Evolutionary conservation across 495 filamentous ascomycete species (phyloP), one percentile per base, ranked within the genome.

Genomic region (Bacidia gigantensis): DNA sequence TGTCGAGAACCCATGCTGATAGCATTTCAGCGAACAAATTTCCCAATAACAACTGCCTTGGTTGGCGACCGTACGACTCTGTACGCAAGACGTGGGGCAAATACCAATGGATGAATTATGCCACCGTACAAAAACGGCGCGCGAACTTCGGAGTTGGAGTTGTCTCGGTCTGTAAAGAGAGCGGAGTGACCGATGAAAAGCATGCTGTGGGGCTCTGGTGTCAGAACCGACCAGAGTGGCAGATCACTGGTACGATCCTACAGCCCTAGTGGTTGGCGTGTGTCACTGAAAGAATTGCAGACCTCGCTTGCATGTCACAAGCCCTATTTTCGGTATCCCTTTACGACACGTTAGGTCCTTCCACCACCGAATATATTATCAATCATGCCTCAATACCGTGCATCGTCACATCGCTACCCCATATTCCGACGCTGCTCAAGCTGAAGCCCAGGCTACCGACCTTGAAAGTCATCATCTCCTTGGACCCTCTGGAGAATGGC

Each of bases 151-250:
- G 93, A 51, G 85, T 82, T 41, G 92, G 93, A 49, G 67, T 97
- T 48, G 82, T 87, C 43, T 80, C 89, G 66, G 65, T 97, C 60
- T 86, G 94, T 65, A 72, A 83, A 57, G 75, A 78, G 54, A 71
- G 77, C 53, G 84, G 83, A 5, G 71, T 85, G 46, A 71, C 72
- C 9, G 76, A 74, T 26, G 67, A 69, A 45, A 84, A 90, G 67
- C 86, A 92, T 62, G 87, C 83, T 46, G 77, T 97, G 53, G 92
- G 92, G 26, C 69, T 98, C 17, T 98, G 92, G 92, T 87, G 86
- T 52, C 87, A 90, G 70, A 98, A 98, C 66, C 79, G 92, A 49
- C 85, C 90, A 3, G 92, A 98, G 67, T 98, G 92, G 92, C 92
- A 98, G 73, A 84, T 98, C 50, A 81, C 86, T 44, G 86, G 85